A percentile compares a stretch with the other conserved stretches of the same genome.
Evolutionary conservation across 78 protist species (phyloP).

Genomic region (Tieghemostelium lacteum): DNA sequence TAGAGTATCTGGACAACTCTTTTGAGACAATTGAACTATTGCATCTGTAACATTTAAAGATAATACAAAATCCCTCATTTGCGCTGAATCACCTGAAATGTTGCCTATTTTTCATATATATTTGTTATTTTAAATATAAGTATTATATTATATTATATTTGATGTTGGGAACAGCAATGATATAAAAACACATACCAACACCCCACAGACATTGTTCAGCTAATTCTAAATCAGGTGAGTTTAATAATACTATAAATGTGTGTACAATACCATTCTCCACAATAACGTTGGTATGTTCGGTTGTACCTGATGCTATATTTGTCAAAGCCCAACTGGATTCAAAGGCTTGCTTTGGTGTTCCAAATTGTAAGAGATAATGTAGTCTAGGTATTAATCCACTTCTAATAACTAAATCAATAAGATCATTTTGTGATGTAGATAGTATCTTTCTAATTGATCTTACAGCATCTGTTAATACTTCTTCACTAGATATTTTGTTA

Average conservation of each 20-base stretch:
- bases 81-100: constrained; percentile 98
- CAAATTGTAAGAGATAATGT: constrained; percentile 28
- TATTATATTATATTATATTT: no score
- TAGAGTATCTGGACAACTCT: neutral
- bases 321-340: constrained; percentile 99
- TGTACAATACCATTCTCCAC: constrained; percentile 91
- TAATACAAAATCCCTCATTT: constrained; percentile 86
- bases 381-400: constrained; percentile 67
- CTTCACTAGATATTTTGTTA: no score
- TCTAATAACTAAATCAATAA: constrained; percentile 42
- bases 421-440: constrained; percentile 37
- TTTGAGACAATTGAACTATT: neutral
- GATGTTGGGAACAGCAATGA: no score
- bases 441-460: constrained; percentile 60
- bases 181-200: no score
- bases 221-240: constrained; percentile 84
- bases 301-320: constrained; percentile 97
- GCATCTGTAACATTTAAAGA: constrained; percentile 16
- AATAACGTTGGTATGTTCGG: constrained; percentile 92
- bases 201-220: constrained; percentile 99
- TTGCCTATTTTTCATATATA: no score
- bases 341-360: constrained; percentile 56
- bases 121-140: no score
- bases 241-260: constrained; percentile 86
- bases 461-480: constrained; percentile 18